Base-by-base conservation (phyloP, 2,329 filamentous ascomycete species). In the Alternaria ventricosa region DNA sequence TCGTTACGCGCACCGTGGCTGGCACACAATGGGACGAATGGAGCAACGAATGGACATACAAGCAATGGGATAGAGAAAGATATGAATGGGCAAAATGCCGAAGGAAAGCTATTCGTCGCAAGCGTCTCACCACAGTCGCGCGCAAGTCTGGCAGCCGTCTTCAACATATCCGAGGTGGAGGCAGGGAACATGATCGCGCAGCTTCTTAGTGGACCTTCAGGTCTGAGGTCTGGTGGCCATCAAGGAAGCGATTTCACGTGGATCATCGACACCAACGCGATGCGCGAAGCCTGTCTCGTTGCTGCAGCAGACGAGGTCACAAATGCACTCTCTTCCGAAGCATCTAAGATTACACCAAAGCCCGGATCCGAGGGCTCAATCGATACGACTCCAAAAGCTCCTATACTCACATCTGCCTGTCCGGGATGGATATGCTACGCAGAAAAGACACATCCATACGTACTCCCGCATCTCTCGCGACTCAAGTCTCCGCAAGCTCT, bases 371-470 rank as follows among this genome's bases (percentile, higher is more conserved):
- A 80, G 36, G 76, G 76, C 55, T 70, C 77, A 50, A 72, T 76
- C 25, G 71, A 75, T 53, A 89, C 74, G 77, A 88, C 68, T 36
- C 82, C 81, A 5, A 86, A 84, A 71, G 82, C 81, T 65, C 92
- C 93, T 0, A 89, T 95, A 28, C 86, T 99, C 46, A 93, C 94
- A 9, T 94, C 94, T 4, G 93, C 93, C 20, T 99, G 96, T 79
- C 96, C 96, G 1, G 96, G 96, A 8, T 99, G 96, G 94, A 95
- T 99, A 60, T 99, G 96, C 82, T 99, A 99, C 76, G 95, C 95
- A 25, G 96, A 99, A 80, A 98, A 99, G 83, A 98, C 95, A 59
- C 96, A 99, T 75, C 94, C 96, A 2, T 91, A 97, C 75, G 89
- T 98, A 59, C 86, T 99, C 54, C 93, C 94, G 27, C 94, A 99